Percentiles rank a stretch among this genome's conserved stretches.
These are phyloP conservation scores for Erigeron canadensis DNA, from an alignment of 129 eudicot species.

Conservation along the genomic window DNA sequence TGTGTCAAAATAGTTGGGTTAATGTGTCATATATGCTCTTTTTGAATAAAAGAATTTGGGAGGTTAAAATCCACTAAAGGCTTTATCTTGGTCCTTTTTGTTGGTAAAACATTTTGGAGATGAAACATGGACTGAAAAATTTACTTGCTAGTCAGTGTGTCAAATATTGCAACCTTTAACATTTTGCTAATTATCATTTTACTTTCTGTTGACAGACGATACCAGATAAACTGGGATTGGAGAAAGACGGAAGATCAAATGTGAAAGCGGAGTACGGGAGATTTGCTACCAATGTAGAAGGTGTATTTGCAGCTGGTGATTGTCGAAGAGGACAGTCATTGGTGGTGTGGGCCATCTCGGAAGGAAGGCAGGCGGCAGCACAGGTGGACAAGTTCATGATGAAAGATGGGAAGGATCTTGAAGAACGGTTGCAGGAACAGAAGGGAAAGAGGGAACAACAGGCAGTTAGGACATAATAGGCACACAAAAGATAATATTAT, in stretches of 20 bases:
- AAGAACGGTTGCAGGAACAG: conserved; percentile 29
- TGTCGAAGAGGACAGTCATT: conserved; percentile 95
- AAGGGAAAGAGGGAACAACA: conserved; percentile 46
- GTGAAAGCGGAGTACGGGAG: conserved; percentile 94
- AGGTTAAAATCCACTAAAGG: neutral
- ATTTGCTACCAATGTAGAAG: conserved; percentile 71
- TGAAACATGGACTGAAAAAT: too few species aligned
- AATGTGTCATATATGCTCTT: neutral
- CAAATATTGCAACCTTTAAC: neutral
- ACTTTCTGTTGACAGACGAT: conserved; percentile 43
- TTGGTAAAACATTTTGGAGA: neutral
- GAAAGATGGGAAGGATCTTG: conserved; percentile 35
- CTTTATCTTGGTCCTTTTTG: neutral
- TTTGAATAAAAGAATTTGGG: neutral
- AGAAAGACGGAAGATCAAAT: conserved; percentile 80
- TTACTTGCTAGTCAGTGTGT: too few species aligned
- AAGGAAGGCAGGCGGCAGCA: conserved; percentile 93
- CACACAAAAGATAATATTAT: neutral
- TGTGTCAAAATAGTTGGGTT: neutral
- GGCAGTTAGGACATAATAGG: conserved; percentile 39
- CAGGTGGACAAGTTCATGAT: conserved; percentile 81
- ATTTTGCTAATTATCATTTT: conserved; percentile 3
- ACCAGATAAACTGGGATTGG: conserved; percentile 82
- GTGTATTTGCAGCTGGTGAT: conserved; percentile 96
- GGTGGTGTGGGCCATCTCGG: conserved; percentile 98